phyloP scores from a whole-genome alignment of 805 yeast species.

The Millerozyma acaciae region DNA sequence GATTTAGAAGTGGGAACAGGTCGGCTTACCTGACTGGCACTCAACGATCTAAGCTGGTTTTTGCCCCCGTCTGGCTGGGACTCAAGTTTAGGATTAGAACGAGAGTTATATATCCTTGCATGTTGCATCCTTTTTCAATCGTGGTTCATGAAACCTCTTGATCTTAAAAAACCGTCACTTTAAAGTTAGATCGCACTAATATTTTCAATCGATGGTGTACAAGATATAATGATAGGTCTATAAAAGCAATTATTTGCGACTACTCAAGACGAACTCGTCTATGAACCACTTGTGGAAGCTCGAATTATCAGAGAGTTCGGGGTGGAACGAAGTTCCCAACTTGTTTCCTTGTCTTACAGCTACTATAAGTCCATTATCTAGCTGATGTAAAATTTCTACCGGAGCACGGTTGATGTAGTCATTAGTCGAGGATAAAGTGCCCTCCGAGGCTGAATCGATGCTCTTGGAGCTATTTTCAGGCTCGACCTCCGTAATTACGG shows the following conservation, averaged over 20 bases:
- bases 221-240: too few species aligned
- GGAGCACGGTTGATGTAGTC: slow-evolving; percentile 21
- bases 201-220: too few species aligned
- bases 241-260: too few species aligned
- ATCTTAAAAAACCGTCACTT: too few species aligned
- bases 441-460: slow-evolving; percentile 5
- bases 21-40: neutral
- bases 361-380: slow-evolving; percentile 47
- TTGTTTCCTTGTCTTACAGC: slow-evolving; percentile 68
- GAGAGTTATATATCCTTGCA: slow-evolving; percentile 20
- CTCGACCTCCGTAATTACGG: slow-evolving; percentile 46
- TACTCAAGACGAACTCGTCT: slow-evolving; percentile 58
- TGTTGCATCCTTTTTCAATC: slow-evolving; percentile 25
- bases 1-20: slow-evolving; percentile 1
- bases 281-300: slow-evolving; percentile 72
- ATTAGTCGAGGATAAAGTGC: slow-evolving; percentile 18
- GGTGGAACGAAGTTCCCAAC: slow-evolving; percentile 77
- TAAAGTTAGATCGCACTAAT: too few species aligned
- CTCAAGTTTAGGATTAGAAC: slow-evolving; percentile 4
- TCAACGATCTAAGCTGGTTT: neutral
- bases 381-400: slow-evolving; percentile 41
- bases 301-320: slow-evolving; percentile 59
- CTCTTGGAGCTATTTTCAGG: slow-evolving; percentile 3
- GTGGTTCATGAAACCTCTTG: too few species aligned
- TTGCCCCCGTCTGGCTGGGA: neutral